Base-by-base conservation (phyloP, 2,329 filamentous ascomycete genomes). In the Aspergillus neotritici region DNA sequence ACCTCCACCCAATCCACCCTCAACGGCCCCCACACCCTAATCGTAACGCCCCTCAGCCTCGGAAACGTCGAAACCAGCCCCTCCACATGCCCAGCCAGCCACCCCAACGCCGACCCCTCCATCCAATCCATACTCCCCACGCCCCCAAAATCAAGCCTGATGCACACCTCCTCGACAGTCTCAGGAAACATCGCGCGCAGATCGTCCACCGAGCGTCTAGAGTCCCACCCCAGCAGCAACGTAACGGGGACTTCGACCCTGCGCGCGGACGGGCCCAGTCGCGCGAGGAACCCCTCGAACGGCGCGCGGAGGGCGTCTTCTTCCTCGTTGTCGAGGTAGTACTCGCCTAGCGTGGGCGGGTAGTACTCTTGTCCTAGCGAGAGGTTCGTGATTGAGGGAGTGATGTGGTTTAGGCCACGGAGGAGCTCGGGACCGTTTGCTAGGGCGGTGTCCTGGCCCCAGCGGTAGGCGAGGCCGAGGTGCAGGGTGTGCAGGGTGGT, bases 341-440 rank as follows among this genome's bases (percentile, higher is more conserved):
- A 38, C 25, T 40, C n/a, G n/a, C 41, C 41, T 10, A 21, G 4
- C 4, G 10, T 40, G 16, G 14, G 40, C 30, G 41, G 41, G 13
- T 44, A 44, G 14, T 40, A 44, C 16, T 44, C 41, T n/a, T 40
- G 6, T 8, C 41, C 41, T 6, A 44, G 14, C 11, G 41, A 44
- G 21, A 44, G 31, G 11, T 38, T 39, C 29, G 38, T 31, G 14
- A 43, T n/a, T n/a, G 41, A 38, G 3, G 17, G 29, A 13, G 35
- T 33, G 11, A 43, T 17, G n/a, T 31, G 28, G 13, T 38, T 31
- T 14, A 43, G 4, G 7, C 21, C 21, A 8, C 21, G 21, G 4
- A 25, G 21, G 7, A 25, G 21, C 21, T 25, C 21, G 3, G 21
- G 7, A 1, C 21, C 21, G 21, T 25, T 25, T 8, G 21, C 21